phyloP scores from a whole-genome alignment of 2,329 filamentous ascomycete genomes.

The Magnaporthales sp. region DNA sequence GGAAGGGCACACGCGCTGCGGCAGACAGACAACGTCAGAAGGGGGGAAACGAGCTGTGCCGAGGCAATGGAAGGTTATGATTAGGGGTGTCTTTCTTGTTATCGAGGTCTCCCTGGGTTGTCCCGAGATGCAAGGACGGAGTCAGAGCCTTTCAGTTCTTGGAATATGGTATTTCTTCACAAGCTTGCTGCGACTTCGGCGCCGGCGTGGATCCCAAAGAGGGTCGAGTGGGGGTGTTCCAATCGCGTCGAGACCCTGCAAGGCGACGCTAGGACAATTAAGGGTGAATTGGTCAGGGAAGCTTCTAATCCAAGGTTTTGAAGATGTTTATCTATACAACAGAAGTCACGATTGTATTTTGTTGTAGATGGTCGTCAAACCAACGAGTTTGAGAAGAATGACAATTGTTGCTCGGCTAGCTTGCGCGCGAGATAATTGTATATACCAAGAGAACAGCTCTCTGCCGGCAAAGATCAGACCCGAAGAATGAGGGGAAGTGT shows the following conservation, averaged over 20 bases:
- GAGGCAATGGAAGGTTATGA: neutral
- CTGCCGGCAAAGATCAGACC: neutral
- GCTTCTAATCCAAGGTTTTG: neutral
- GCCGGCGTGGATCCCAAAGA: neutral
- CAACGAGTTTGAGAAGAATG: neutral
- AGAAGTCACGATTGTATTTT: neutral
- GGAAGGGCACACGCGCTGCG: neutral
- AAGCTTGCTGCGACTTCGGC: neutral
- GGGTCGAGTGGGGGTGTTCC: neutral
- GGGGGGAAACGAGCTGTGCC: neutral
- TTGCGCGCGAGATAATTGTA: neutral
- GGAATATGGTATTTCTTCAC: neutral
- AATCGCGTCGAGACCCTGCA: neutral
- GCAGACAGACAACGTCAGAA: neutral
- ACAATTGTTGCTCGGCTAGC: neutral
- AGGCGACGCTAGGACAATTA: neutral
- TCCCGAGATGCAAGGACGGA: neutral
- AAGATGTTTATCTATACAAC: neutral
- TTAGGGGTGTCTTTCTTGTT: neutral
- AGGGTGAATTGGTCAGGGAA: neutral
- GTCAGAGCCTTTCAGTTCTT: neutral
- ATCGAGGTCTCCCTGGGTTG: neutral
- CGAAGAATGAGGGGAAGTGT: neutral
- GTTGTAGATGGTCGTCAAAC: neutral
- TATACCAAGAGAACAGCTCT: neutral